phyloP scores from a whole-genome alignment of 768 basidiomycete genomes.

The Clavulina sp. region DNA sequence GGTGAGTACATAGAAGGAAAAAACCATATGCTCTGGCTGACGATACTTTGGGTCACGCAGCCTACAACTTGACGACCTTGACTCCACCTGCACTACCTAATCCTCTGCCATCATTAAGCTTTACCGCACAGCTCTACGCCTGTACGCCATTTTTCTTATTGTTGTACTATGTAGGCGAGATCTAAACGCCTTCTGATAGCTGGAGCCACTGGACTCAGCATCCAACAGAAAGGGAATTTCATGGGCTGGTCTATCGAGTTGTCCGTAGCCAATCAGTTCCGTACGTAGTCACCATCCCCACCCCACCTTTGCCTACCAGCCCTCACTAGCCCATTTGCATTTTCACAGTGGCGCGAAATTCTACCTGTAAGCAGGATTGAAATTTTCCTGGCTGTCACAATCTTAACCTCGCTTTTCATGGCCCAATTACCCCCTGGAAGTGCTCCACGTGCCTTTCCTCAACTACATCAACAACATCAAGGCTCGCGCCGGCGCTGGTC shows the following conservation, averaged over 20 bases:
- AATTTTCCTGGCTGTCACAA: background rate
- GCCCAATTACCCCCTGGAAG: conserved; percentile 7
- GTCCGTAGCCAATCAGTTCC: conserved; percentile 37
- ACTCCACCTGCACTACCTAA: background rate
- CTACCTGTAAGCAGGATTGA: background rate
- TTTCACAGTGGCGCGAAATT: conserved; percentile 11
- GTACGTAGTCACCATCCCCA: conserved; percentile 17
- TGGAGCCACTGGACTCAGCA: conserved; percentile 19
- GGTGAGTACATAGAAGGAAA: background rate
- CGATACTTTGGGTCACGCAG: background rate
- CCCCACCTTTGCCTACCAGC: background rate
- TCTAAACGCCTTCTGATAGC: conserved; percentile 10
- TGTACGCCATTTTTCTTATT: background rate
- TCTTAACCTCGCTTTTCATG: background rate
- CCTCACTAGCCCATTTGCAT: background rate
- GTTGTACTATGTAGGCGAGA: background rate
- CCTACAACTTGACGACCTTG: background rate
- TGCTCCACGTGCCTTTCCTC: conserved; percentile 26
- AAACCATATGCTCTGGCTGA: background rate
- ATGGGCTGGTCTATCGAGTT: conserved; percentile 48
- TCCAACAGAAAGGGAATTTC: conserved; percentile 30
- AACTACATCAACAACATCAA: conserved; percentile 30
- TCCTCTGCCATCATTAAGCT: background rate
- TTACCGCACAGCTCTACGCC: background rate
- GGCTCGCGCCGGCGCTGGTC: conserved; percentile 24